A percentile compares a stretch with the other conserved stretches of the same genome.
Evolutionary conservation across 257 asterid genomes (phyloP).

Genomic region (Salvia miltiorrhiza): DNA sequence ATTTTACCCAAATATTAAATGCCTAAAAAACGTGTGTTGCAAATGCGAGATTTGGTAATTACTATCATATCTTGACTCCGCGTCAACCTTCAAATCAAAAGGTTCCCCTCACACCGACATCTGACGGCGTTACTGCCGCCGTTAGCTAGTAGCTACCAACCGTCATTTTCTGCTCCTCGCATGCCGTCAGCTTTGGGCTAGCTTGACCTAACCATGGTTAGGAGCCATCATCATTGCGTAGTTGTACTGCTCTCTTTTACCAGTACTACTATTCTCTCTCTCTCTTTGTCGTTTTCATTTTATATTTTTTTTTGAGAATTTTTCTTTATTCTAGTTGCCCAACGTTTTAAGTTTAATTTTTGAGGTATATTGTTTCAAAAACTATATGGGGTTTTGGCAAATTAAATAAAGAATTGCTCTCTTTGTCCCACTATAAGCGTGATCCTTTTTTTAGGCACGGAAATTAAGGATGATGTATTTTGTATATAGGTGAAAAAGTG

Average conservation of each 20-base stretch:
- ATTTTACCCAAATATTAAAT: no score
- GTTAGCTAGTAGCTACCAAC: constrained; percentile 22
- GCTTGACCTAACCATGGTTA: constrained; percentile 29
- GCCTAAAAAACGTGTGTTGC: no score
- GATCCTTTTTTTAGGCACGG: no score
- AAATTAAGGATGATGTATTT: no score
- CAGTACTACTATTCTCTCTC: background rate
- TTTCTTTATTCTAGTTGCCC: constrained; percentile 12
- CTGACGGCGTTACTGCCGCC: constrained; percentile 28
- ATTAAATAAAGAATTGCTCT: no score
- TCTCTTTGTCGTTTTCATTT: constrained; percentile 19
- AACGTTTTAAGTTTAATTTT: background rate
- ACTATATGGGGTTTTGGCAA: no score
- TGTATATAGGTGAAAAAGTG: no score
- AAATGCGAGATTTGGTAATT: no score
- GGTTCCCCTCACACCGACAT: constrained; percentile 27
- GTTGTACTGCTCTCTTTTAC: constrained; percentile 32
- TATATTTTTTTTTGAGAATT: no score
- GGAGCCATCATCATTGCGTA: constrained; percentile 28
- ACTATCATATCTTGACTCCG: constrained; percentile 7
- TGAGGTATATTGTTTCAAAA: no score
- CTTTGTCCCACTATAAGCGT: no score
- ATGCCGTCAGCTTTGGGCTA: constrained; percentile 14
- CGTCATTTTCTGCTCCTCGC: constrained; percentile 18
- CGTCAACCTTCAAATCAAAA: constrained; percentile 19